Base-by-base conservation (phyloP, 2,329 filamentous ascomycete genomes). In the Colletotrichum sp. region DNA sequence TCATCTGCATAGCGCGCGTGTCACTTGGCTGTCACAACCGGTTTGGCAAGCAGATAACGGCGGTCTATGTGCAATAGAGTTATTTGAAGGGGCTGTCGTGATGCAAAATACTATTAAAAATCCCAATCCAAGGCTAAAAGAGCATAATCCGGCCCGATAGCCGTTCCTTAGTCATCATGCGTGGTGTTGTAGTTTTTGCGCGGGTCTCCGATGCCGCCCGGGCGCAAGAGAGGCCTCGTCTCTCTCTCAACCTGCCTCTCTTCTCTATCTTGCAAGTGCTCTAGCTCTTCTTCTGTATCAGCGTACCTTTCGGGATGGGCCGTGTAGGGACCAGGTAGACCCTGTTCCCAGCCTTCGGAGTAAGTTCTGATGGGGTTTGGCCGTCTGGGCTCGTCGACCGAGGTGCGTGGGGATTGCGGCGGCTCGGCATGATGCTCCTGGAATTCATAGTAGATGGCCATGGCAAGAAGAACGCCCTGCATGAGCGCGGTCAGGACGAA, bases 401-500 rank as follows among this genome's bases (percentile, higher is more conserved):
- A 34, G 12, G 28, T 75, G n/a, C 36, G 44, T 16, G 75, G 75
- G 32, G 75, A 75, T 32, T 71, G 71, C 28, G 49, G 60, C 34
- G 36, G 60, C 39, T 83, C 77, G 75, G 82, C 80, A 84, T 86
- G 81, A 30, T 84, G 82, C 8, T 84, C 81, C 59, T 87, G 85
- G 78, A 93, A 82, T 84, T 96, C 90, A 82, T 96, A 99, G 80
- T 91, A 92, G 77, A 98, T 90, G 26, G 93, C 95, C 94, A 99
- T 94, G 28, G 84, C 87, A 57, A 99, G 88, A 72, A 99, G 86
- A 12, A 92, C 90, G 21, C 96, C 96, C 84, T 99, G 97, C 88
- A 99, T 90, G 72, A 89, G 86, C 2, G 96, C 97, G 0, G 96
- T 98, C 68, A 99, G 89, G 60, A 98, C 89, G 82, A 96, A 98